A percentile compares a stretch with the other conserved stretches of the same genome.
phyloP scores from a whole-genome alignment of 1,284 basidiomycete genomes.

The Tetrapyrgos nigripes region DNA sequence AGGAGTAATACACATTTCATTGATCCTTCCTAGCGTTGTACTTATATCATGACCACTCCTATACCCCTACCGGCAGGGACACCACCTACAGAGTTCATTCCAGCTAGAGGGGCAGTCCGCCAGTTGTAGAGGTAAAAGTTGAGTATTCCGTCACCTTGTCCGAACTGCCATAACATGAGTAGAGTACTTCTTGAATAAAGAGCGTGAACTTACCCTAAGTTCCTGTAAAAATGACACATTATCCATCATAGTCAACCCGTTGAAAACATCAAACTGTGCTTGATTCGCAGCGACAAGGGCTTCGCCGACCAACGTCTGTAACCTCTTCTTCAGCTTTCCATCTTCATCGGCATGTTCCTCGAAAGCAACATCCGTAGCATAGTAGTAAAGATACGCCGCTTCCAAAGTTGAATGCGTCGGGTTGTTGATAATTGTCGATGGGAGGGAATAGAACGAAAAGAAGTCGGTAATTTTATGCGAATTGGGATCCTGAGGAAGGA shows the following conservation, averaged over 20 bases:
- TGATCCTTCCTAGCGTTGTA: not conserved
- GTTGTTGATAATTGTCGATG: conserved; percentile 86
- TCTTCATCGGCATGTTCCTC: conserved; percentile 63
- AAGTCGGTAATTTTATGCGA: conserved; percentile 92
- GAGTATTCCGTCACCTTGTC: conserved; percentile 87
- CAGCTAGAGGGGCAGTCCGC: conserved; percentile 82
- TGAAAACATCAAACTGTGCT: conserved; percentile 94
- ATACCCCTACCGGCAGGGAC: conserved; percentile 72
- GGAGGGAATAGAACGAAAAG: conserved; percentile 96
- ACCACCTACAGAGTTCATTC: conserved; percentile 57
- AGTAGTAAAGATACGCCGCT: conserved; percentile 95
- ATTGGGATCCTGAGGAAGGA: conserved; percentile 68
- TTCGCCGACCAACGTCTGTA: conserved; percentile 80
- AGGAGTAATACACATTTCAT: too few species aligned
- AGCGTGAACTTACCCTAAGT: conserved; percentile 64
- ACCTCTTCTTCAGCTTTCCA: conserved; percentile 68
- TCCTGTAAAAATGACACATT: conserved; percentile 86
- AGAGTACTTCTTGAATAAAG: conserved; percentile 16
- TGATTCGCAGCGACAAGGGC: conserved; percentile 82
- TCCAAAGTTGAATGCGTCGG: conserved; percentile 72
- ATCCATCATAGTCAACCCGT: conserved; percentile 95
- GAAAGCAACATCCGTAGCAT: conserved; percentile 75
- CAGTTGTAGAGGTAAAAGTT: conserved; percentile 96
- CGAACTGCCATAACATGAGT: conserved; percentile 68
- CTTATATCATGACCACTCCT: conserved; percentile 75